phyloP scores from a whole-genome alignment of 2,329 filamentous ascomycete species.

The Fusarium sp. region DNA sequence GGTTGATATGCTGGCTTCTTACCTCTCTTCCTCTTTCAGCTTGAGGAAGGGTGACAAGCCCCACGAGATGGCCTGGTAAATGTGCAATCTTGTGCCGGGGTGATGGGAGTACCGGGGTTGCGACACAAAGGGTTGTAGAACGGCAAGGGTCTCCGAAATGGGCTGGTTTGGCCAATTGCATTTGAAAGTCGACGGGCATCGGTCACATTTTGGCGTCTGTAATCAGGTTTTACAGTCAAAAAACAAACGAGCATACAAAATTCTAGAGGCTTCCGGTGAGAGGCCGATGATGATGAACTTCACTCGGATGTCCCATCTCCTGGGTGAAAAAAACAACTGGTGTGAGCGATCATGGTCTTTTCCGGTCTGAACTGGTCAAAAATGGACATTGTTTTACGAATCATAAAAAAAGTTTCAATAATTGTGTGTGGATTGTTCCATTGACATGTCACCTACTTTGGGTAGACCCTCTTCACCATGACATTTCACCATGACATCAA shows the following conservation, averaged over 20 bases:
- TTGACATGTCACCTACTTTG: constrained; percentile 4
- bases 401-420: constrained; percentile 25
- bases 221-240: constrained; percentile 72
- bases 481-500: constrained; percentile 9
- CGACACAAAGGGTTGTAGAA: constrained; percentile 58
- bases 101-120: constrained; percentile 46
- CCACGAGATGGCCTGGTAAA: constrained; percentile 99
- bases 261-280: constrained; percentile 51
- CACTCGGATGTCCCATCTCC: constrained; percentile 40
- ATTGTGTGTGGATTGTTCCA: constrained; percentile 18
- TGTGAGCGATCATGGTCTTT: constrained; percentile 29
- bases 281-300: constrained; percentile 49
- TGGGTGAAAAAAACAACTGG: constrained; percentile 32
- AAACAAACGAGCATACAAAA: constrained; percentile 58
- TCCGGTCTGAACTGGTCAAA: constrained; percentile 23
- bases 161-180: constrained; percentile 72
- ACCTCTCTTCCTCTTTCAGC: constrained; percentile 96
- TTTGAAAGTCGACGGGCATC: constrained; percentile 72
- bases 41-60: constrained; percentile 99
- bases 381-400: constrained; percentile 35
- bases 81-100: constrained; percentile 47
- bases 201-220: constrained; percentile 75
- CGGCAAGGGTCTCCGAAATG: constrained; percentile 59
- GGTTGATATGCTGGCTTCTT: constrained; percentile 91
- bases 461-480: neutral